Base-by-base conservation (phyloP, 2,329 filamentous ascomycete genomes). In the Knoxdaviesia capensis region DNA sequence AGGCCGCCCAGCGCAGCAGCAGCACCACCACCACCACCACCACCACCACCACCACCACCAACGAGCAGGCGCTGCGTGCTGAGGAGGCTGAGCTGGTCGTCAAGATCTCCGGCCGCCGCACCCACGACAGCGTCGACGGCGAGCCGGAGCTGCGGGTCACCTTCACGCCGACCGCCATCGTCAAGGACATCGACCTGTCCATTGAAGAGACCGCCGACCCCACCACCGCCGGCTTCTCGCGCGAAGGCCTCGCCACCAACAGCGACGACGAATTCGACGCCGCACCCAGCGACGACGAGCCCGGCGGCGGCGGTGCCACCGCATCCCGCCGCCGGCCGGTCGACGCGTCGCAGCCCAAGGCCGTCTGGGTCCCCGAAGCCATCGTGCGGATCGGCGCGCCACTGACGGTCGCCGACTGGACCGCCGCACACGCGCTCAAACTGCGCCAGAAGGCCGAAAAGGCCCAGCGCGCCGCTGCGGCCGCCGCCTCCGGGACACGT, bases 81-180 rank as follows among this genome's bases (percentile, higher is more conserved):
- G 50, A 29, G 46, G 54, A 48, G 1, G 47, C 44, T 2, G 47
- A 66, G 50, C 57, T 83, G 9, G 65, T 93, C 28, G 71, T 69
- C 43, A 69, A 68, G 1, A 75, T 94, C 6, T 75, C 77, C 42
- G 76, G 69, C 5, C 71, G 69, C 40, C 68, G 88, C 44, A 64
- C 64, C 5, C 86, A 92, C 56, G 69, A 74, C 37, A 77, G 72
- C 41, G 87, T 80, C 0, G 88, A 92, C 53, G 74, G 69, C 1
- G 74, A 76, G 5, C 68, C 76, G 2, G 88, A 96, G 54, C 56
- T 94, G 7, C 77, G 88, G 6, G 59, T 96, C 28, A 76, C 81
- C 2, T 92, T 81, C 52, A 64, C 78, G 5, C 90, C 90, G 0
- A 66, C 74, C 2, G 70, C 81, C 31, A 68, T 94, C 10, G 83